Conservation (phyloP, 495 filamentous ascomycete genomes). For the Annulohypoxylon maeteangense region DNA sequence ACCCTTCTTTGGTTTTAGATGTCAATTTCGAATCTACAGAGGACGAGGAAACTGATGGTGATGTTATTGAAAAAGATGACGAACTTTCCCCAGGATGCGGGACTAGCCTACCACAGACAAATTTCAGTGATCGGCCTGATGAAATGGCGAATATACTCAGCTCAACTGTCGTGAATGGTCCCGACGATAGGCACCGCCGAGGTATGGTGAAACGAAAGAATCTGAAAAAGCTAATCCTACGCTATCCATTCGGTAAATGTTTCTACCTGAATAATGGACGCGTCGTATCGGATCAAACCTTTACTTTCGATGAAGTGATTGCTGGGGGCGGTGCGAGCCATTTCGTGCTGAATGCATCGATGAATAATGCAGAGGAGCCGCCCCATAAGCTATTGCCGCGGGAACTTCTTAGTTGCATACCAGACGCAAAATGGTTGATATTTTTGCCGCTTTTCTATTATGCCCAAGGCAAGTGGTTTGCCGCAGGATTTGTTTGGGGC, state of each 20-base stretch:
- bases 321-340: constrained; percentile 21
- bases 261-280: constrained; percentile 39
- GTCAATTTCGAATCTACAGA: constrained; percentile 31
- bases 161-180: neutral
- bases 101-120: constrained; percentile 2
- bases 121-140: constrained; percentile 21
- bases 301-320: constrained; percentile 27
- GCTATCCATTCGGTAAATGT: constrained; percentile 38
- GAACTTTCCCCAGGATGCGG: neutral
- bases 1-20: neutral
- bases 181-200: constrained; percentile 1
- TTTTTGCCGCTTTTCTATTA: constrained; percentile 77
- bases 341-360: constrained; percentile 8
- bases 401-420: constrained; percentile 50
- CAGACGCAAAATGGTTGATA: constrained; percentile 64
- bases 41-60: constrained; percentile 22
- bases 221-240: constrained; percentile 34
- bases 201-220: constrained; percentile 32
- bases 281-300: constrained; percentile 22
- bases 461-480: constrained; percentile 74
- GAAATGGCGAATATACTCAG: constrained; percentile 39
- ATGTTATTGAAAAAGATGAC: neutral
- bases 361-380: constrained; percentile 5
- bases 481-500: constrained; percentile 74
- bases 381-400: constrained; percentile 33